Percentiles rank a stretch among this genome's conserved stretches.
Conservation (phyloP, 768 basidiomycete genomes). For the Clitopilus hobsonii region DNA sequence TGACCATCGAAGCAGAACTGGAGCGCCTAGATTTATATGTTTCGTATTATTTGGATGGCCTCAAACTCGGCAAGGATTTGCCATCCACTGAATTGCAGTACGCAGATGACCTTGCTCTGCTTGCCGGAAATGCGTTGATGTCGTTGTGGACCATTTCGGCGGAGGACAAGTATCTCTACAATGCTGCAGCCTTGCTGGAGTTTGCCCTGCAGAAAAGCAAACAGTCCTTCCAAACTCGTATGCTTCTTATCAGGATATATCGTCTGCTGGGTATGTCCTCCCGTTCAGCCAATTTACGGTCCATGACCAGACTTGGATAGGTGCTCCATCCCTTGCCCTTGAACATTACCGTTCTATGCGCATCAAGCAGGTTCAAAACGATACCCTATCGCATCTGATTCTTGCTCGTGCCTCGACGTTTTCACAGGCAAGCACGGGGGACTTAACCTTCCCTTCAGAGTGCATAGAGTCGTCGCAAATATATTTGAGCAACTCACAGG, state of each 20-base stretch:
- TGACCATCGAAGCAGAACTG: constrained; percentile 55
- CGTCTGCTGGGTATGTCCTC: constrained; percentile 63
- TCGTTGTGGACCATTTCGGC: constrained; percentile 54
- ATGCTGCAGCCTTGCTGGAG: constrained; percentile 65
- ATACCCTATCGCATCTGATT: constrained; percentile 83
- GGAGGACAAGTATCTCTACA: constrained; percentile 56
- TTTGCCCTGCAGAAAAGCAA: constrained; percentile 68
- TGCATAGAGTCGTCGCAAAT: constrained; percentile 79
- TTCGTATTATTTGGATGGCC: constrained; percentile 58
- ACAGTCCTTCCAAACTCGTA: constrained; percentile 72
- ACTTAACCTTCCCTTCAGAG: constrained; percentile 70
- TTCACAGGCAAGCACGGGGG: constrained; percentile 71
- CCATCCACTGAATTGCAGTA: constrained; percentile 80
- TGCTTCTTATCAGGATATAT: constrained; percentile 78
- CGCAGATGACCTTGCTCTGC: constrained; percentile 77
- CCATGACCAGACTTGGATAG: constrained; percentile 29
- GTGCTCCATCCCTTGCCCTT: constrained; percentile 65
- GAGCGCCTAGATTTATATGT: constrained; percentile 47
- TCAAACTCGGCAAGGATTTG: constrained; percentile 62
- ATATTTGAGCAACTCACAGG: constrained; percentile 74
- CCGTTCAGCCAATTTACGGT: neutral
- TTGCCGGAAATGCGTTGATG: constrained; percentile 67
- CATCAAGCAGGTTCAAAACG: constrained; percentile 82
- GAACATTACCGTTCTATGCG: constrained; percentile 78
- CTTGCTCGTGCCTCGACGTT: constrained; percentile 76